Base-by-base conservation (phyloP, 768 basidiomycete genomes). In the Boletales sp. region DNA sequence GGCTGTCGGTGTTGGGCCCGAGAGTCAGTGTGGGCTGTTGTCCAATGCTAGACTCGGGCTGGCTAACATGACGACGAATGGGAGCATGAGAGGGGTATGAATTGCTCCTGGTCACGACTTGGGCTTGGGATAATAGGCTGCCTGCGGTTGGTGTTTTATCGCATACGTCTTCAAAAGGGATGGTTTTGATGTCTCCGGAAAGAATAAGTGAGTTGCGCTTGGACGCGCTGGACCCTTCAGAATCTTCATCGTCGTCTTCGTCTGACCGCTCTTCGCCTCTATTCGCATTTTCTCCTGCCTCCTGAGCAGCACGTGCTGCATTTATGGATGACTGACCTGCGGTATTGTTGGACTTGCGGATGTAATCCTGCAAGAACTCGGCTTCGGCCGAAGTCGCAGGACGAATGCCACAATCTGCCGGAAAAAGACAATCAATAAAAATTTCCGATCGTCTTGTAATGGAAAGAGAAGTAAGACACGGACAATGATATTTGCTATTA, bases 401-500 rank as follows among this genome's bases (percentile, higher is more conserved):
- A 60, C 90, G 84, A 61, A 93, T 93, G 58, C 90, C 90, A 73
- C 90, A 93, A 79, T 93, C 91, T 88, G 44, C 57, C 63, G 54
- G 43, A 40, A 56, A 59, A 57, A 59, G 61, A 54, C 44, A 60
- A 68, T 69, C 32, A 57, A 57, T 53, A 24, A 65, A 58, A 60
- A 38, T 53, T 56, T 56, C 60, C 57, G 64, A 68, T 68, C 64
- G 61, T 12, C 49, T 53, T 57, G 52, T 69, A 62, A 64, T 60
- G 57, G 58, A 39, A 67, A 65, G 60, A 34, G 68, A 66, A 48
- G 47, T 52, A 61, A 60, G 64, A 60, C 56, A 75, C 86, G 57
- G 57, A 92, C 90, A 95, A 71, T 94, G 92, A 72, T 95, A 95
- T 78, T 94, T 94, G 74, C 89, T 91, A 75, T 95, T 94, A 44